Evolutionary conservation across 2,329 filamentous ascomycete genomes (phyloP).

Genomic region (Helicocarpus griseus): DNA sequence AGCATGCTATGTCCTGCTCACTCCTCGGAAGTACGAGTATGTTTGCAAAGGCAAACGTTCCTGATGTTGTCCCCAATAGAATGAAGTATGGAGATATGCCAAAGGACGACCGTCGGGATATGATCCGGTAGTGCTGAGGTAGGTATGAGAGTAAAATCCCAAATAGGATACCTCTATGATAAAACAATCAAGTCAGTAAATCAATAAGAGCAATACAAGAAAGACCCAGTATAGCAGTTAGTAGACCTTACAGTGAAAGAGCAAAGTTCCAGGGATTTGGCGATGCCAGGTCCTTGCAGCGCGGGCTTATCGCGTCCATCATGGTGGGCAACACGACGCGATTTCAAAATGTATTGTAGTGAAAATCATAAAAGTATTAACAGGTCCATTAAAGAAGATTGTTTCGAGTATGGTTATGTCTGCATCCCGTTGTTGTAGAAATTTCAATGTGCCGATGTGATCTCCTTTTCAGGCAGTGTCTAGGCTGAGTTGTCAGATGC

Average conservation of each 20-base stretch:
- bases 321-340: neutral
- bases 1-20: conserved; percentile 74
- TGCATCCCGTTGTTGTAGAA: too few relatives aligned
- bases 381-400: too few relatives aligned
- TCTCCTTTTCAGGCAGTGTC: neutral
- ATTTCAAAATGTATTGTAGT: too few relatives aligned
- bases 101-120: conserved; percentile 73
- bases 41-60: conserved; percentile 81
- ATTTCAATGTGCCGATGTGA: too few relatives aligned
- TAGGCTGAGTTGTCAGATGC: neutral
- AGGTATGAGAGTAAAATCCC: conserved; percentile 90
- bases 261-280: conserved; percentile 44
- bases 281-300: conserved; percentile 43
- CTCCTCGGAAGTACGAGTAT: conserved; percentile 82
- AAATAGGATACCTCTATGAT: conserved; percentile 59
- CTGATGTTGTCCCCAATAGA: conserved; percentile 82
- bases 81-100: conserved; percentile 95
- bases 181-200: conserved; percentile 13
- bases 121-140: conserved; percentile 89
- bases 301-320: conserved; percentile 13
- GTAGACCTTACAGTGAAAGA: conserved; percentile 41
- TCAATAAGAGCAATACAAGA: neutral
- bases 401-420: too few relatives aligned
- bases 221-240: neutral
- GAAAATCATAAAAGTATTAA: too few relatives aligned